Evolutionary conservation across 768 basidiomycete genomes (phyloP).

Genomic region (Austroboletus eburneus): DNA sequence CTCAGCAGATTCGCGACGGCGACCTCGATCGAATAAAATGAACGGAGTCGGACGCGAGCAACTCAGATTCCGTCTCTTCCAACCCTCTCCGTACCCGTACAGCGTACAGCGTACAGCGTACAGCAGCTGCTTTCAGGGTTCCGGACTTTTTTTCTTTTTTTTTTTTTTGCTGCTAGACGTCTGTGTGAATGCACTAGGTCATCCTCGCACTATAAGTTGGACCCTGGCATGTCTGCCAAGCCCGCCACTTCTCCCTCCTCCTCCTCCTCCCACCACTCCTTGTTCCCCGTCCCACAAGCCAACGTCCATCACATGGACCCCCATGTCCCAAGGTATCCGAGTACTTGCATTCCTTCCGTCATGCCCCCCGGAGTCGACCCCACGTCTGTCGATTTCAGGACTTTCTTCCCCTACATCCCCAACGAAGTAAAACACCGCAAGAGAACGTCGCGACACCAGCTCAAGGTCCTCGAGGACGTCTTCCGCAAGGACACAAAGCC

Average conservation of each 20-base stretch:
- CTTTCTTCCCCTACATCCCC: conserved; percentile 84
- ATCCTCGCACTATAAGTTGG: conserved; percentile 20
- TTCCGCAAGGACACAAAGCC: conserved; percentile 92
- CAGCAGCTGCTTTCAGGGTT: conserved; percentile 14
- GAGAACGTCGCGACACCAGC: conserved; percentile 83
- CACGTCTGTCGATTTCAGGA: conserved; percentile 66
- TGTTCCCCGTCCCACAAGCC: conserved; percentile 21
- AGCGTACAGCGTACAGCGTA: no score
- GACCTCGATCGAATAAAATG: conserved; percentile 11
- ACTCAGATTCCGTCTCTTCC: not conserved
- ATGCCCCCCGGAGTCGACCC: conserved; percentile 58
- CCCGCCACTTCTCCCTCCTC: conserved; percentile 36
- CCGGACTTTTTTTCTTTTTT: no score
- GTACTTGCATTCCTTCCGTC: conserved; percentile 44
- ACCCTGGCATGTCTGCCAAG: conserved; percentile 30
- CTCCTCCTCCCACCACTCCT: conserved; percentile 27
- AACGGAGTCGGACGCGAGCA: not conserved
- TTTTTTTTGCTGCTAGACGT: no score
- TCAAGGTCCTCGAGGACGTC: conserved; percentile 82
- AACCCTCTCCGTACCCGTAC: no score
- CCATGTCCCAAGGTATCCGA: conserved; percentile 28
- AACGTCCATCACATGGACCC: conserved; percentile 32
- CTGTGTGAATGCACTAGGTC: conserved; percentile 24
- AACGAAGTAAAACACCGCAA: conserved; percentile 95
- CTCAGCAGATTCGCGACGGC: not conserved